Evolutionary conservation across 202 grass and related monocot genomes (phyloP).

Genomic region (Musa balbisiana): DNA sequence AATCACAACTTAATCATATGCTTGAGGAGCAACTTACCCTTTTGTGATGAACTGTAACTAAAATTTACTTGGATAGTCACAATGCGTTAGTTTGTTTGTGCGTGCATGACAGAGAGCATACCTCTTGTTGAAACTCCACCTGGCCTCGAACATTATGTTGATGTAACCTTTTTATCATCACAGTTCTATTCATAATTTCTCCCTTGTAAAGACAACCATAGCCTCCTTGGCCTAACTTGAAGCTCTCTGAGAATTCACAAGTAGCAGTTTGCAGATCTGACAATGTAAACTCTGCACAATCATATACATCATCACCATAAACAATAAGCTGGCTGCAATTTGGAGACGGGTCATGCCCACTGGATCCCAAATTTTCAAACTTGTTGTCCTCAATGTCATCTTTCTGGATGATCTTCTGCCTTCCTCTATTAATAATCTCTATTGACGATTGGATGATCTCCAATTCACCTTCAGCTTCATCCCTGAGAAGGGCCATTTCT

Average conservation of each 20-base stretch:
- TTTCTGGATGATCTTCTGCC: slow-evolving; percentile 20
- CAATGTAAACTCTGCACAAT: slow-evolving; percentile 53
- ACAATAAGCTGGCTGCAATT: slow-evolving; percentile 26
- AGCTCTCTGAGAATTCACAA: slow-evolving; percentile 61
- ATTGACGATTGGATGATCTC: slow-evolving; percentile 64
- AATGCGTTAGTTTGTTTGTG: background rate
- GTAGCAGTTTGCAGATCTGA: slow-evolving; percentile 65
- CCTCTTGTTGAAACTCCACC: slow-evolving; percentile 65
- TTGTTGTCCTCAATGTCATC: slow-evolving; percentile 22
- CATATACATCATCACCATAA: slow-evolving; percentile 24
- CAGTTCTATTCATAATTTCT: slow-evolving; percentile 51
- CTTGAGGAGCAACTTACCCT: background rate
- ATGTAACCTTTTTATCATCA: slow-evolving; percentile 66
- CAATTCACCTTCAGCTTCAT: slow-evolving; percentile 51
- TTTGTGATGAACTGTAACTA: background rate
- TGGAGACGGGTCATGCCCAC: slow-evolving; percentile 18
- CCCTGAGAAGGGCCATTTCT: slow-evolving; percentile 24
- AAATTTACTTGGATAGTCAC: background rate
- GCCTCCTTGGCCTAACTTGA: slow-evolving; percentile 38
- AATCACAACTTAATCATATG: background rate
- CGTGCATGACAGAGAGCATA: slow-evolving; percentile 20
- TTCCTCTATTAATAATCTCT: slow-evolving; percentile 35
- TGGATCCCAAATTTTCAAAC: slow-evolving; percentile 6
- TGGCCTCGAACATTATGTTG: slow-evolving; percentile 28
- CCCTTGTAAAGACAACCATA: slow-evolving; percentile 63